Percentiles rank a stretch among this genome's conserved stretches.
Conservation (phyloP, 805 yeast genomes). For the Schwanniomyces vanrijiae region DNA sequence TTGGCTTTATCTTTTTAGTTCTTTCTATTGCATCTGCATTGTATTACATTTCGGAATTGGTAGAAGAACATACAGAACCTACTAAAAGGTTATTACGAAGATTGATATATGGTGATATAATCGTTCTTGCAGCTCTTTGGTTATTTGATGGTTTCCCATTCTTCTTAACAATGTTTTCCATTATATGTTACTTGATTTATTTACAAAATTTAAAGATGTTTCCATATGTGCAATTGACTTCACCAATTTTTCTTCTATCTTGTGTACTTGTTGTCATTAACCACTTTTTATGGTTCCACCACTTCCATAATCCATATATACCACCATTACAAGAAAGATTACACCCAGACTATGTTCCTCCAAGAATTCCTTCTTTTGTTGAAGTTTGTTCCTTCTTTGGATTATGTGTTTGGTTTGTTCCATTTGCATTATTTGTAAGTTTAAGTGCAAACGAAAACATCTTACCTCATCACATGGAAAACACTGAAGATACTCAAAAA, state of each 20-base stretch:
- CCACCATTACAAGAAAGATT: constrained; percentile 68
- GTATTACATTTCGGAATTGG: constrained; percentile 86
- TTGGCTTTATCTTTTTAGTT: constrained; percentile 42
- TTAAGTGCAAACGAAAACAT: constrained; percentile 89
- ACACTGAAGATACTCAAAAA: constrained; percentile 24
- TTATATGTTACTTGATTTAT: constrained; percentile 71
- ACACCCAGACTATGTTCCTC: constrained; percentile 58
- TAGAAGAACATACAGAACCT: constrained; percentile 89
- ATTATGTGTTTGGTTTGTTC: constrained; percentile 88
- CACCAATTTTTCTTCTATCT: constrained; percentile 68
- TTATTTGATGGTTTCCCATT: constrained; percentile 81
- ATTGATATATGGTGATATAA: constrained; percentile 63
- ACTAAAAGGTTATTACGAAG: constrained; percentile 69
- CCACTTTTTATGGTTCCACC: constrained; percentile 87
- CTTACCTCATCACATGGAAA: constrained; percentile 57
- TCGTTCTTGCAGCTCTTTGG: constrained; percentile 53
- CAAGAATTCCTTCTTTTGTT: constrained; percentile 74
- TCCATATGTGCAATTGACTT: constrained; percentile 77
- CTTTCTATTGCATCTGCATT: constrained; percentile 81
- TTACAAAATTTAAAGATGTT: constrained; percentile 74
- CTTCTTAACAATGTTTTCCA: constrained; percentile 61
- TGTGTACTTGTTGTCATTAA: constrained; percentile 73
- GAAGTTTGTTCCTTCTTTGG: constrained; percentile 97
- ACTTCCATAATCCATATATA: constrained; percentile 70
- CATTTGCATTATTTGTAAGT: constrained; percentile 88